Percentiles rank a stretch among this genome's conserved stretches.
These are phyloP conservation scores for Penicillium sp. DNA, from an alignment of 2,329 filamentous ascomycete genomes.

Conservation along the genomic window DNA sequence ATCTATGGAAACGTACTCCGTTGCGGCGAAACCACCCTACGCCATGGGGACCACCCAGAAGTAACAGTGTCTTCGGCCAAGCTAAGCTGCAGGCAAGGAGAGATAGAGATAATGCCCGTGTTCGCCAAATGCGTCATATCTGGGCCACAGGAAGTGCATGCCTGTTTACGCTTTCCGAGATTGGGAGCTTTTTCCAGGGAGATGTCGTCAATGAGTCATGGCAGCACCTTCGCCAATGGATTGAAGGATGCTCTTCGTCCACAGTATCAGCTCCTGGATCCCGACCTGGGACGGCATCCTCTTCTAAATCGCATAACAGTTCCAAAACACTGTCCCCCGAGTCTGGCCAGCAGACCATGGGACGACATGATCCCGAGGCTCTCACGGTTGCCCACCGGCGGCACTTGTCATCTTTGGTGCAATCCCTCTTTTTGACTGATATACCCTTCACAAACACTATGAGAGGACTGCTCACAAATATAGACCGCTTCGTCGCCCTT, in stretches of 20 bases:
- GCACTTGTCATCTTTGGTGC: conserved; percentile 60
- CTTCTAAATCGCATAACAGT: conserved; percentile 16
- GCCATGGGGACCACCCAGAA: conserved; percentile 57
- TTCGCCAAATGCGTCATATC: conserved; percentile 63
- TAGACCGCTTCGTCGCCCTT: conserved; percentile 74
- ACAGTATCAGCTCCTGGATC: conserved; percentile 24
- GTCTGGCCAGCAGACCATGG: conserved; percentile 15
- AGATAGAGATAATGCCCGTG: conserved; percentile 54
- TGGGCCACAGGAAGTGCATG: conserved; percentile 87
- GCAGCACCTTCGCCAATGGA: conserved; percentile 69
- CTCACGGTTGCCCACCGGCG: conserved; percentile 68
- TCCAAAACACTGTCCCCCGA: conserved; percentile 8
- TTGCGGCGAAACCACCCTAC: conserved; percentile 69
- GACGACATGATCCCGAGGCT: conserved; percentile 70
- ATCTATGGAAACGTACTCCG: conserved; percentile 75
- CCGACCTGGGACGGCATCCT: conserved; percentile 33
- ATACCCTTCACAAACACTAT: conserved; percentile 33
- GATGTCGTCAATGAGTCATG: conserved; percentile 77
- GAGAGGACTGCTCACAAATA: conserved; percentile 40
- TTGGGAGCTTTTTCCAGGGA: conserved; percentile 78
- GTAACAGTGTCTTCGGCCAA: conserved; percentile 53
- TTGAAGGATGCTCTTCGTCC: conserved; percentile 42
- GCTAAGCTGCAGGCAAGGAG: conserved; percentile 55
- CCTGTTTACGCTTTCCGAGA: conserved; percentile 80
- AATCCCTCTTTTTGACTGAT: conserved; percentile 39